A percentile compares a stretch with the other conserved stretches of the same genome.
Conservation (phyloP, 108 stramenopile species). For the Skeletonema grethae region DNA sequence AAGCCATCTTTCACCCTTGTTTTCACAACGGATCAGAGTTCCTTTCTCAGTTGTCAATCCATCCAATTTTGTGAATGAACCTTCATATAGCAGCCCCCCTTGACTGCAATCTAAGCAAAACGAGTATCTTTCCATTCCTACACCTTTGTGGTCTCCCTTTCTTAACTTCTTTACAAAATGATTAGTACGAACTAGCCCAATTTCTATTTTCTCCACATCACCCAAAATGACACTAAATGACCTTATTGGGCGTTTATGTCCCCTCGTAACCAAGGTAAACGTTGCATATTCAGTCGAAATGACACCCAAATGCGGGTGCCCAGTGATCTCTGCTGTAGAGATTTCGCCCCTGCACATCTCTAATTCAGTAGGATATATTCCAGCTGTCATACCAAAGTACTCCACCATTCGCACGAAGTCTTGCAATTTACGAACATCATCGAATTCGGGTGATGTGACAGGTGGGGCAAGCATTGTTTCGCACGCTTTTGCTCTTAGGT, state of each 20-base stretch:
- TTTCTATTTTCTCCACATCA: conserved; percentile 44
- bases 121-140: conserved; percentile 45
- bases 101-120: conserved; percentile 52
- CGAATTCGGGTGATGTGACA: conserved; percentile 40
- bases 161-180: conserved; percentile 45
- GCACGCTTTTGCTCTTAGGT: conserved; percentile 46
- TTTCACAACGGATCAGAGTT: conserved; percentile 42
- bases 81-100: conserved; percentile 46
- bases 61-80: conserved; percentile 50
- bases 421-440: conserved; percentile 24
- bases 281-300: conserved; percentile 41
- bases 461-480: conserved; percentile 43
- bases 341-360: conserved; percentile 47
- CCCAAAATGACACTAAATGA: conserved; percentile 51
- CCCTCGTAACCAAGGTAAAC: conserved; percentile 43
- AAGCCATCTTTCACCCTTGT: conserved; percentile 44
- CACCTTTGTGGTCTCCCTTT: conserved; percentile 48
- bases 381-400: conserved; percentile 58
- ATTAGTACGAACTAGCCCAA: conserved; percentile 43
- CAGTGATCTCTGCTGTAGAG: conserved; percentile 28
- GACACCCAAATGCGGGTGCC: conserved; percentile 39
- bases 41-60: conserved; percentile 36
- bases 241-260: conserved; percentile 45
- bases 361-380: conserved; percentile 54
- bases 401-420: conserved; percentile 65